Percentiles rank a stretch among this genome's conserved stretches.
Evolutionary conservation across 2,329 filamentous ascomycete species (phyloP).

Genomic region (Diaporthe citrichinensis): DNA sequence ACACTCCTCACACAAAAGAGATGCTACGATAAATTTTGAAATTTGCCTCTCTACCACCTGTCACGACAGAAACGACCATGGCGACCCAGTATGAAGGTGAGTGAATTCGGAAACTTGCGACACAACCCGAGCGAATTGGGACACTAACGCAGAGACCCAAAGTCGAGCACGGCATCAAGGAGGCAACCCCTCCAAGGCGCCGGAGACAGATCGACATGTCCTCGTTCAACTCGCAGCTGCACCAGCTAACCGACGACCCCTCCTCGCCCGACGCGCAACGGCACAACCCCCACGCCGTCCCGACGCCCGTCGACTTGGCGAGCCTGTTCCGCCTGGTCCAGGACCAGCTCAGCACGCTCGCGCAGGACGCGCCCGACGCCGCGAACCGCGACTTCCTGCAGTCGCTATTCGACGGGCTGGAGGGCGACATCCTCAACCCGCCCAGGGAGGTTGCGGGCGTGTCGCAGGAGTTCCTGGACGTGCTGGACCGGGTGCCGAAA

Average conservation of each 20-base stretch:
- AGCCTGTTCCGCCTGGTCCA: slow-evolving; percentile 71
- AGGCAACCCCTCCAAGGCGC: slow-evolving; percentile 55
- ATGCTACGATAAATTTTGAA: neutral
- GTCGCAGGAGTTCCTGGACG: slow-evolving; percentile 71
- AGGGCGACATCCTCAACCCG: slow-evolving; percentile 66
- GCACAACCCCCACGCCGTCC: slow-evolving; percentile 70
- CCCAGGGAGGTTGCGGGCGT: slow-evolving; percentile 68
- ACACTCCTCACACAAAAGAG: neutral
- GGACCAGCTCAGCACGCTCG: slow-evolving; percentile 69
- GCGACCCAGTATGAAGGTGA: slow-evolving; percentile 71
- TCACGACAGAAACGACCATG: slow-evolving; percentile 54
- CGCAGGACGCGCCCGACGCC: slow-evolving; percentile 61
- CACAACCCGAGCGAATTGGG: slow-evolving; percentile 17
- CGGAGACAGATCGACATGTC: slow-evolving; percentile 75
- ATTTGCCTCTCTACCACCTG: too few species aligned
- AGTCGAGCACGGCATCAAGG: slow-evolving; percentile 77
- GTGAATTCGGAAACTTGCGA: slow-evolving; percentile 5
- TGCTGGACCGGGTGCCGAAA: slow-evolving; percentile 69
- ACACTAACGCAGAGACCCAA: slow-evolving; percentile 25
- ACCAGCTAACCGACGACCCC: slow-evolving; percentile 59
- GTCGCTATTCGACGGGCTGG: slow-evolving; percentile 62
- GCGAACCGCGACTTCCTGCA: slow-evolving; percentile 66
- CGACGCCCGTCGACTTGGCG: slow-evolving; percentile 71
- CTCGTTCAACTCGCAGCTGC: slow-evolving; percentile 71
- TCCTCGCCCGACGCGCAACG: slow-evolving; percentile 52